Conservation (phyloP, 148 eudicot species). For the Dysphania ambrosioides region DNA sequence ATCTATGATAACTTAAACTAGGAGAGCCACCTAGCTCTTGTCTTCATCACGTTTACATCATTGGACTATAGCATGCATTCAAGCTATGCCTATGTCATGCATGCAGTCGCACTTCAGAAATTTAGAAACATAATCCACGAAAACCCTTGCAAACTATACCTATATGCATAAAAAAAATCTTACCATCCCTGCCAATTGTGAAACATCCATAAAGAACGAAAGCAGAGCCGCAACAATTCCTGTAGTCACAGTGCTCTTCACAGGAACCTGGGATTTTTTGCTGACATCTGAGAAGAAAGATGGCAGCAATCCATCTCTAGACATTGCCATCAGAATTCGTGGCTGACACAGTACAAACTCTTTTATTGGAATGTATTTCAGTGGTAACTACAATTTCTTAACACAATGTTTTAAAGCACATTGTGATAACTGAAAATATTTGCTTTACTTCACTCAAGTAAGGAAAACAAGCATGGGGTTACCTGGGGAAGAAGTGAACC, state of each 20-base stretch:
- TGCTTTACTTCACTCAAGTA: background rate
- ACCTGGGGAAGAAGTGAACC: constrained; percentile 79
- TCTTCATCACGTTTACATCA: background rate
- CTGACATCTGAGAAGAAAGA: constrained; percentile 83
- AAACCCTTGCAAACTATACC: background rate
- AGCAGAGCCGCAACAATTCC: constrained; percentile 66
- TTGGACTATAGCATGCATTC: background rate
- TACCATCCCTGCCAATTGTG: constrained; percentile 91
- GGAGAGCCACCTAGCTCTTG: background rate
- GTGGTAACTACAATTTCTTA: background rate
- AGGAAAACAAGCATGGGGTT: constrained; percentile 9
- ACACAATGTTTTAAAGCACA: background rate
- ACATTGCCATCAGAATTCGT: constrained; percentile 93
- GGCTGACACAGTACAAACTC: constrained; percentile 46
- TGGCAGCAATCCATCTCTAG: constrained; percentile 93
- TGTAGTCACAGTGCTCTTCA: constrained; percentile 68
- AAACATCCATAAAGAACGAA: constrained; percentile 86
- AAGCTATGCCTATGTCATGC: background rate
- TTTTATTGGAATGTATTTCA: background rate
- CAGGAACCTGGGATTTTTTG: constrained; percentile 72
- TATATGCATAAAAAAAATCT: constrained; percentile 15
- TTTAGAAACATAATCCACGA: background rate
- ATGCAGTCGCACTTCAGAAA: background rate
- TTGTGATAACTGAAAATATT: background rate
- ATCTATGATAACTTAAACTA: background rate